These are phyloP conservation scores for Ophidiomyces ophidiicola DNA, from an alignment of 2,329 filamentous ascomycete species.

Conservation along the genomic window DNA sequence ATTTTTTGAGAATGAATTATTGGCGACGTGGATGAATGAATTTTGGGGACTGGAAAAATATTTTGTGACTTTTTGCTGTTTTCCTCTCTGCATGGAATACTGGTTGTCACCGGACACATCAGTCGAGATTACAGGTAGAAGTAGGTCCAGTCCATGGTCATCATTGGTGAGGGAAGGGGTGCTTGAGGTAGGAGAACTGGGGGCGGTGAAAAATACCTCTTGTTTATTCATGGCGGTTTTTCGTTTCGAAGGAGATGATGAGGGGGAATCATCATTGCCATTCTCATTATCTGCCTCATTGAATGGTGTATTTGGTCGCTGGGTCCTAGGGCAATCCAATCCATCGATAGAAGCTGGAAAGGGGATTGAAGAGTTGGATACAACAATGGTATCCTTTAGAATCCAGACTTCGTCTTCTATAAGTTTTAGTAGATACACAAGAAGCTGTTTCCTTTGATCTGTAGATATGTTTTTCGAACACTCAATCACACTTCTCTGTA, in stretches of 20 bases:
- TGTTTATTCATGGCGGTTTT: conserved; percentile 13
- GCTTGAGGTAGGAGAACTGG: conserved; percentile 16
- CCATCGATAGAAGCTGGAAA: no score
- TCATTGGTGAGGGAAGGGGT: conserved; percentile 1
- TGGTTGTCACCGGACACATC: conserved; percentile 15
- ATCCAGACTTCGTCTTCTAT: conserved; percentile 1
- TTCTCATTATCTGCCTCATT: not conserved
- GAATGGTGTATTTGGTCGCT: not conserved
- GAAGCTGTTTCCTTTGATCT: conserved; percentile 5
- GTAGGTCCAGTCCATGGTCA: conserved; percentile 16
- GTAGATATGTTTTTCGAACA: conserved; percentile 2
- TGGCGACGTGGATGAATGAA: not conserved
- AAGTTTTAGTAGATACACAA: not conserved
- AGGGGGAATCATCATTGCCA: not conserved
- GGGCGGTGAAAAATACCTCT: conserved; percentile 22
- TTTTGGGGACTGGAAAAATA: not conserved
- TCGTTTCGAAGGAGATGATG: conserved; percentile 13
- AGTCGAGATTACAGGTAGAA: conserved; percentile 15
- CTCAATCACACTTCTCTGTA: conserved; percentile 1
- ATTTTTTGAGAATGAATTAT: not conserved
- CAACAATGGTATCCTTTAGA: not conserved
- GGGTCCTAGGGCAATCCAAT: no score
- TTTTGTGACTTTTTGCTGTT: conserved; percentile 16
- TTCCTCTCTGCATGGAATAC: conserved; percentile 14
- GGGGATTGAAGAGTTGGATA: no score